These are phyloP conservation scores for Pichia sorboxylosa DNA, from an alignment of 1,139 yeast species.

Conservation along the genomic window DNA sequence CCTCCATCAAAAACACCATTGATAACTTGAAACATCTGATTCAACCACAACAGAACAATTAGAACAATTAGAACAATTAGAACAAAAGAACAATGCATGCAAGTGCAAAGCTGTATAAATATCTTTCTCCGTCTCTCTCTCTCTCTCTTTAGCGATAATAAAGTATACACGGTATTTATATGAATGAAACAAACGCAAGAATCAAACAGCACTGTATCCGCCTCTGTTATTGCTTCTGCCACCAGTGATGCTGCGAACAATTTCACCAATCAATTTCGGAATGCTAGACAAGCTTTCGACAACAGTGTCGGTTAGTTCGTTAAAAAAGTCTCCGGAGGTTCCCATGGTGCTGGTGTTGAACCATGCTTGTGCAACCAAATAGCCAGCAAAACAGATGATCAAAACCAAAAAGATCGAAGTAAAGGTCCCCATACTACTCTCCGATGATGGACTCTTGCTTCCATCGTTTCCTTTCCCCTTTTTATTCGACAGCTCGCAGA, in stretches of 20 bases:
- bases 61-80: too few species aligned
- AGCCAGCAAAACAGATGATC: slow-evolving; percentile 56
- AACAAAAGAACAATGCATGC: too few species aligned
- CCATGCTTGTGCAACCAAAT: slow-evolving; percentile 75
- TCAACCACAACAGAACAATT: too few species aligned
- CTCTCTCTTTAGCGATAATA: too few species aligned
- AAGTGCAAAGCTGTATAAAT: neutral
- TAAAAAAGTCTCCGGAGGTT: slow-evolving; percentile 22
- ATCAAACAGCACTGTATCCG: slow-evolving; percentile 81
- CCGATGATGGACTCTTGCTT: too few species aligned
- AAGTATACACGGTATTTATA: too few species aligned
- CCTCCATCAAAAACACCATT: slow-evolving; percentile 65
- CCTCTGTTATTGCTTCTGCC: slow-evolving; percentile 37
- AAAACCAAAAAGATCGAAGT: slow-evolving; percentile 62
- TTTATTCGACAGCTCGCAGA: slow-evolving; percentile 29
- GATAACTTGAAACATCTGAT: slow-evolving; percentile 42
- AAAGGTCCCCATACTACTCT: slow-evolving; percentile 58
- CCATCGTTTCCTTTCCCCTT: slow-evolving; percentile 19
- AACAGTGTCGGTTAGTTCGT: slow-evolving; percentile 66
- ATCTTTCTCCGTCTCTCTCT: too few species aligned
- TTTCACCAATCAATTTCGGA: slow-evolving; percentile 63
- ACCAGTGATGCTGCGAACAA: slow-evolving; percentile 52
- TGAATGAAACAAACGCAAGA: neutral
- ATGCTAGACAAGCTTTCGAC: slow-evolving; percentile 48
- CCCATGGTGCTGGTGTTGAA: slow-evolving; percentile 46